phyloP scores from a whole-genome alignment of 1,139 yeast species.

The Sugiyamaella novakii region DNA sequence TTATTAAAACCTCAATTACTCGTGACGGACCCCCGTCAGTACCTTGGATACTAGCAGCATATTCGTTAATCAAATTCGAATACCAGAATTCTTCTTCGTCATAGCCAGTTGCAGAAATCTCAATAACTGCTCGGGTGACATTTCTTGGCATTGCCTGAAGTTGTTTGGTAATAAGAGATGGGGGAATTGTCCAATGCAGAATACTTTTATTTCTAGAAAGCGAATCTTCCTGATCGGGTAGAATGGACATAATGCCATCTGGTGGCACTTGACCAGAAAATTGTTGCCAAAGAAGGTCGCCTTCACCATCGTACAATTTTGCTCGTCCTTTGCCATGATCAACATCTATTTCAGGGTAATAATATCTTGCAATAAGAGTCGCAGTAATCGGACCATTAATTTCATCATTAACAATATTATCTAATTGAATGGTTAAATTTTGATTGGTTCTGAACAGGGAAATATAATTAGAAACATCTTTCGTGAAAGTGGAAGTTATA shows the following conservation, averaged over 20 bases:
- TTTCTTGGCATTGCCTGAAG: slow-evolving; percentile 50
- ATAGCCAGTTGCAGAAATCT: slow-evolving; percentile 72
- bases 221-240: background rate
- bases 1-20: slow-evolving; percentile 40
- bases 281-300: slow-evolving; percentile 17
- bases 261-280: slow-evolving; percentile 13
- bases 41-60: background rate
- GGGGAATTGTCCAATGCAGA: slow-evolving; percentile 13
- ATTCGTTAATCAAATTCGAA: slow-evolving; percentile 25
- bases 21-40: slow-evolving; percentile 46
- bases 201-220: background rate
- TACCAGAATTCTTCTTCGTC: slow-evolving; percentile 87
- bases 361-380: slow-evolving; percentile 41
- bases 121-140: slow-evolving; percentile 59
- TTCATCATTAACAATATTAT: slow-evolving; percentile 59
- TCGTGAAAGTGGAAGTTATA: slow-evolving; percentile 50
- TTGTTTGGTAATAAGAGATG: background rate
- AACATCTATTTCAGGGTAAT: slow-evolving; percentile 8
- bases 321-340: slow-evolving; percentile 6
- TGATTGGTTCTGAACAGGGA: slow-evolving; percentile 48
- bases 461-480: slow-evolving; percentile 65
- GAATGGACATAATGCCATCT: slow-evolving; percentile 1
- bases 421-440: slow-evolving; percentile 55
- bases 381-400: slow-evolving; percentile 65
- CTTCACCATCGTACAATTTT: background rate